Base-by-base conservation (phyloP, 164 flowering plant species). In the Tetracentron sinense region DNA sequence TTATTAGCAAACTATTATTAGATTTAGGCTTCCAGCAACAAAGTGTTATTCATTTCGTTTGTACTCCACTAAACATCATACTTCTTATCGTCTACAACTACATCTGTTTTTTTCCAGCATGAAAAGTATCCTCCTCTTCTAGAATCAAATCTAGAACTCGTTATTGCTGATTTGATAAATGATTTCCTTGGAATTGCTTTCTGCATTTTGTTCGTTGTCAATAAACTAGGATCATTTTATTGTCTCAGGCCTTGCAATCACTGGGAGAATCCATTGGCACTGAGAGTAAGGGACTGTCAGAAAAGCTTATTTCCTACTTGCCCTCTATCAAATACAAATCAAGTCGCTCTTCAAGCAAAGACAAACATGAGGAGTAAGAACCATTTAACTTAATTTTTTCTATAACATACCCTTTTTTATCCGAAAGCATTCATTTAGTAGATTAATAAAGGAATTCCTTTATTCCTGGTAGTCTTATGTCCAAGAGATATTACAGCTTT, bases 251-350 rank as follows among this genome's bases (percentile, higher is more conserved):
- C n/a, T n/a, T n/a, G n/a, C n/a, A n/a, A n/a, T n/a, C n/a, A n/a
- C n/a, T n/a, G n/a, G n/a, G n/a, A n/a, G n/a, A n/a, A n/a, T n/a
- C n/a, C n/a, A n/a, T n/a, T n/a, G n/a, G 83, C 56, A 70, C 62
- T 49, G 64, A 72, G 65, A 72, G 70, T 59, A 62, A 62, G 66
- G 83, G 83, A 46, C 60, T 80, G 60, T 69, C 77, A 8, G 78
- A 80, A 8, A 81, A 80, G 70, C 59, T 72, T 31, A 73, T 80
- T 56, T 49, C 75, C 56, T 75, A 64, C 46, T 75, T 80, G 71
- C 77, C 72, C 44, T 60, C 77, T 44, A 66, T 33, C 42, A 80
- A 68, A 61, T 71, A 74, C 69, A 79, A 80, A 63, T 60, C 63
- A 42, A 72, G 79, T n/a, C 61, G 71, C 47, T 80, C 77, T 66